These are phyloP conservation scores for Monascus purpureus DNA, from an alignment of 495 filamentous ascomycete genomes.

Conservation along the genomic window DNA sequence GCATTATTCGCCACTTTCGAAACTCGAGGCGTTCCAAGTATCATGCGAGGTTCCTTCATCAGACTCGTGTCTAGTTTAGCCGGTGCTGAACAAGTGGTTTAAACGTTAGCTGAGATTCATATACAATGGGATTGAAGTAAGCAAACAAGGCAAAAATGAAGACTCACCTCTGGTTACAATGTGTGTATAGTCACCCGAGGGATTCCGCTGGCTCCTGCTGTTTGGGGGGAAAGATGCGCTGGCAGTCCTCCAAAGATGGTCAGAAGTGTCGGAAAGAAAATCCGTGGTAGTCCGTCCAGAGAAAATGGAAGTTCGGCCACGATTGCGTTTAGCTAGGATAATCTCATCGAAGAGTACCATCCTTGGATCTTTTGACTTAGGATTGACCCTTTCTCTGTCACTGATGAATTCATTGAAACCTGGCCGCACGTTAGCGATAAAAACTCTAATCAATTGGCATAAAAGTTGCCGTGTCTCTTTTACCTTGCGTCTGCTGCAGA, in stretches of 20 bases:
- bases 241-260: constrained; percentile 88
- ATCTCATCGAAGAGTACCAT: constrained; percentile 93
- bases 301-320: constrained; percentile 47
- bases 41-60: constrained; percentile 77
- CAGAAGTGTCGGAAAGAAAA: constrained; percentile 73
- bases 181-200: constrained; percentile 52
- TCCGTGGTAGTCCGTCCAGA: constrained; percentile 38
- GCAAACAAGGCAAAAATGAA: constrained; percentile 3
- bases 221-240: constrained; percentile 55
- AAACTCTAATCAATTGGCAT: background rate
- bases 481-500: constrained; percentile 89
- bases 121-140: background rate
- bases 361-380: constrained; percentile 41
- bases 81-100: constrained; percentile 38
- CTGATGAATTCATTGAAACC: constrained; percentile 96
- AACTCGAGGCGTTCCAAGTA: constrained; percentile 58
- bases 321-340: constrained; percentile 84
- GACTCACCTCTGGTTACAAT: constrained; percentile 44
- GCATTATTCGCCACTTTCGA: constrained; percentile 45
- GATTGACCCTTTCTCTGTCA: constrained; percentile 52
- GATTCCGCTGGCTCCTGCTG: constrained; percentile 38
- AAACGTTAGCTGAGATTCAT: constrained; percentile 5
- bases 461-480: too few species aligned
- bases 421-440: constrained; percentile 15
- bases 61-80: constrained; percentile 70